Conservation (phyloP, 2,329 filamentous ascomycete species). For the Fusarium sterilihyphosum region DNA sequence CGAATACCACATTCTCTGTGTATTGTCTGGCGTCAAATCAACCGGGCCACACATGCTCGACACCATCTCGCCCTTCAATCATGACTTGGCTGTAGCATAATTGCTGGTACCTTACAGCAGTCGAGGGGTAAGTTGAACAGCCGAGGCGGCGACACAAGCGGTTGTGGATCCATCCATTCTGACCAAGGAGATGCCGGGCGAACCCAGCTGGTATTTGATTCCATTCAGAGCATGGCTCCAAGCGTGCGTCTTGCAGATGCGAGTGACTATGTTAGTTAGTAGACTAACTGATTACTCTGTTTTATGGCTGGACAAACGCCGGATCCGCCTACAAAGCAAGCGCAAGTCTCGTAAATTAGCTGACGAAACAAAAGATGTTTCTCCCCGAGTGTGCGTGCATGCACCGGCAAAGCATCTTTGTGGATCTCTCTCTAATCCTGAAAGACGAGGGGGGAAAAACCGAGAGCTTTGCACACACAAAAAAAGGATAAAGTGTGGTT, state of each 20-base stretch:
- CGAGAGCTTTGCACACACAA: neutral
- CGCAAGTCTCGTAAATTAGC: neutral
- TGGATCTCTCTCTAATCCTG: constrained; percentile 14
- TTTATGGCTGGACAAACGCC: constrained; percentile 11
- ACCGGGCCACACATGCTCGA: neutral
- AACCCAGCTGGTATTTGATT: constrained; percentile 23
- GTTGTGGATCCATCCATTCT: constrained; percentile 23
- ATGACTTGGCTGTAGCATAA: constrained; percentile 20
- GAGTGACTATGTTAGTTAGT: neutral
- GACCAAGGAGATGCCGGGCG: constrained; percentile 21
- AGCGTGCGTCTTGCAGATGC: neutral
- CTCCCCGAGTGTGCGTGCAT: constrained; percentile 18
- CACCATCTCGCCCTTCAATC: constrained; percentile 5
- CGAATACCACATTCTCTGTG: neutral
- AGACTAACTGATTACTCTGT: neutral
- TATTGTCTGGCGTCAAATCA: neutral
- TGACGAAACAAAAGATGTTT: constrained; percentile 7
- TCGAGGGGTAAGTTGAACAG: constrained; percentile 23
- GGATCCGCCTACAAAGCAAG: constrained; percentile 12
- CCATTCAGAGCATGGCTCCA: neutral
- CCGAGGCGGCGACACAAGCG: constrained; percentile 22
- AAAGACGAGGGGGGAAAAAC: neutral
- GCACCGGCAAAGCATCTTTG: constrained; percentile 4
- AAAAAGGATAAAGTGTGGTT: constrained; percentile 3
- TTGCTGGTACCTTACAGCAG: constrained; percentile 36